Evolutionary conservation across 2,329 filamentous ascomycete genomes (phyloP).

Genomic region (Epichloe aotearoae): DNA sequence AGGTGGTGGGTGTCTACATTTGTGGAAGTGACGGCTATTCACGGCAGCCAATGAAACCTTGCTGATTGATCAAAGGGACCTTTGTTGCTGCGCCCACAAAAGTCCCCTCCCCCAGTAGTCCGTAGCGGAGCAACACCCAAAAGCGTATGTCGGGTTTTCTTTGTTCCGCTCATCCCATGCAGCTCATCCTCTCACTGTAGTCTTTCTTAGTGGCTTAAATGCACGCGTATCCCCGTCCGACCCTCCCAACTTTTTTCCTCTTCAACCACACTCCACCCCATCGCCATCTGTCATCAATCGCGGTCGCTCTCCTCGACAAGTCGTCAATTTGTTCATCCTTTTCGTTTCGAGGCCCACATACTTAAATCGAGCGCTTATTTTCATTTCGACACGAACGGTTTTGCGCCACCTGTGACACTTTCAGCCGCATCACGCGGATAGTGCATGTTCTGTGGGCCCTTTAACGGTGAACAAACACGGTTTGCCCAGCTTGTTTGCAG

Average conservation of each 20-base stretch:
- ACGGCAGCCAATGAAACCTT: constrained; percentile 16
- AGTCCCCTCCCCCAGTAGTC: too few relatives aligned
- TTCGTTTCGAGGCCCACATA: background rate
- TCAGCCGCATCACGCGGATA: background rate
- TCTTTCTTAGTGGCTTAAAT: background rate
- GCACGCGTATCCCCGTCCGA: background rate
- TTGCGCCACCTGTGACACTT: background rate
- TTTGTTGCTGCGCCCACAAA: too few relatives aligned
- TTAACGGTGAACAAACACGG: constrained; percentile 4
- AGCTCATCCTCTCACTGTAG: background rate
- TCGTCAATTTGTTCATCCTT: background rate
- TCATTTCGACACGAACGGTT: background rate
- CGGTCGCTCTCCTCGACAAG: background rate
- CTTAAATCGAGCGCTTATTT: background rate
- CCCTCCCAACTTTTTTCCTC: background rate
- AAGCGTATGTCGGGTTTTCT: background rate
- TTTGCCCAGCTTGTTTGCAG: background rate
- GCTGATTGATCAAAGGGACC: background rate
- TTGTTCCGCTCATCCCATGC: background rate
- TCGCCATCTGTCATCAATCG: constrained; percentile 1
- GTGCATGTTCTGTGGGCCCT: constrained; percentile 1
- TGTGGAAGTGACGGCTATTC: constrained; percentile 13
- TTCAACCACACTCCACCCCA: constrained; percentile 1
- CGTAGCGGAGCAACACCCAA: too few relatives aligned
- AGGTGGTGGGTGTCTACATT: too few relatives aligned